A percentile compares a stretch with the other conserved stretches of the same genome.
phyloP scores from a whole-genome alignment of 2,329 filamentous ascomycete genomes.

The Trichoderma harzianum region DNA sequence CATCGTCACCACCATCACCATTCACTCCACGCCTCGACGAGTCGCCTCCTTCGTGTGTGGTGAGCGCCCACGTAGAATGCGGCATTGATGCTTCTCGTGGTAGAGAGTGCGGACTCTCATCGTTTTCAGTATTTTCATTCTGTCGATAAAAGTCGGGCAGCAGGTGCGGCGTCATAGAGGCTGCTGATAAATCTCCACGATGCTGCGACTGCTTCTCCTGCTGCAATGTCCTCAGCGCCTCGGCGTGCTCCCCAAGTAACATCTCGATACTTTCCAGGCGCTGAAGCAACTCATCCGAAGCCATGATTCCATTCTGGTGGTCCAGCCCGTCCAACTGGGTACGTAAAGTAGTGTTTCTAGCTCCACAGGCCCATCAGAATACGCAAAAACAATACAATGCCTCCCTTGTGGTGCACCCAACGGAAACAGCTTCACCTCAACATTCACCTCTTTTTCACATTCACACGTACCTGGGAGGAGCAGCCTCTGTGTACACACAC shows the following conservation, averaged over 20 bases:
- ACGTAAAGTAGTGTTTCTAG: background rate
- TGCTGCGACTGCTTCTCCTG: background rate
- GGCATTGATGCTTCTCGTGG: slow-evolving; percentile 1
- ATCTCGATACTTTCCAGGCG: slow-evolving; percentile 13
- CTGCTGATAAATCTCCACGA: background rate
- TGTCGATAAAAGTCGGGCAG: slow-evolving; percentile 10
- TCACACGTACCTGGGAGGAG: slow-evolving; percentile 4
- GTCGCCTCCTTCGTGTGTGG: background rate
- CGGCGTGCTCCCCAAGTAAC: slow-evolving; percentile 6
- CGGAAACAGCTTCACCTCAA: background rate
- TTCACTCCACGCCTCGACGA: slow-evolving; percentile 6
- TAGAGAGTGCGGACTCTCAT: background rate
- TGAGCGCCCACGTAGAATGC: slow-evolving; percentile 16
- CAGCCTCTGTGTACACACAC: background rate
- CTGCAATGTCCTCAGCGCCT: background rate
- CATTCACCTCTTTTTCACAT: background rate
- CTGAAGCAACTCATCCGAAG: slow-evolving; percentile 4
- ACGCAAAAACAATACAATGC: background rate
- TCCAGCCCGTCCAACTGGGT: background rate
- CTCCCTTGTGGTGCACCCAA: no score
- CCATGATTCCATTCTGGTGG: background rate
- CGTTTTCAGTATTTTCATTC: background rate
- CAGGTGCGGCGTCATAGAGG: background rate
- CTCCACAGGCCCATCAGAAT: background rate
- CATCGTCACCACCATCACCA: background rate